These are phyloP conservation scores for Aspergillus sp. DNA, from an alignment of 2,329 filamentous ascomycete genomes.

Conservation along the genomic window DNA sequence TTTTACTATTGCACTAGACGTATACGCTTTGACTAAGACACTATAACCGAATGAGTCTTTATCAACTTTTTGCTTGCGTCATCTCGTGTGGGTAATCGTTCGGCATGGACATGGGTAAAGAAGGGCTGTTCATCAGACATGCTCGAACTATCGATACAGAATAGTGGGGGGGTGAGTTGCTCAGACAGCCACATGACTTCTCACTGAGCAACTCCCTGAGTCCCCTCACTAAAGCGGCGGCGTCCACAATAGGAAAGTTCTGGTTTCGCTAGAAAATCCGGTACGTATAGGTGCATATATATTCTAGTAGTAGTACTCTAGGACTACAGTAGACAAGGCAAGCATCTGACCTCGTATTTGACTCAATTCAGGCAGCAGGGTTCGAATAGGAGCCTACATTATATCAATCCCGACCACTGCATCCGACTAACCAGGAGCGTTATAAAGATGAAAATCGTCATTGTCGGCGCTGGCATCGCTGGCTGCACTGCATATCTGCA, in stretches of 20 bases:
- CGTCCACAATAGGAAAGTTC: not conserved
- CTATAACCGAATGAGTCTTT: not conserved
- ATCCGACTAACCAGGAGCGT: too few species aligned
- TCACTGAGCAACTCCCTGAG: not conserved
- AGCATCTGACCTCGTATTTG: too few species aligned
- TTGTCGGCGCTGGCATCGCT: slow-evolving; percentile 36
- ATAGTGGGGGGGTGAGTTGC: not conserved
- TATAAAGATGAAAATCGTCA: slow-evolving; percentile 33
- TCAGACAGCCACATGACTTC: not conserved
- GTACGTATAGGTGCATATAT: not conserved
- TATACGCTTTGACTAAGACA: too few species aligned
- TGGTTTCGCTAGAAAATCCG: not conserved
- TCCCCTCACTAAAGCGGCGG: not conserved
- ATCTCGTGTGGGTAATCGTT: not conserved
- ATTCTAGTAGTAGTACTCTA: too few species aligned
- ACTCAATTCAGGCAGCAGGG: too few species aligned
- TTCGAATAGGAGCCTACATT: too few species aligned
- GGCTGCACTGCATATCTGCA: slow-evolving; percentile 32
- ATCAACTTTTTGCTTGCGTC: not conserved
- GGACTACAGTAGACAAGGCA: too few species aligned
- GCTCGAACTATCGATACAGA: not conserved
- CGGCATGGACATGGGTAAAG: not conserved
- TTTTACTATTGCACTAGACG: not conserved
- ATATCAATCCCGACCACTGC: too few species aligned
- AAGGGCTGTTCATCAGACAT: not conserved